These are phyloP conservation scores for Grosmannia huntii DNA, from an alignment of 2,329 filamentous ascomycete species.

Conservation along the genomic window DNA sequence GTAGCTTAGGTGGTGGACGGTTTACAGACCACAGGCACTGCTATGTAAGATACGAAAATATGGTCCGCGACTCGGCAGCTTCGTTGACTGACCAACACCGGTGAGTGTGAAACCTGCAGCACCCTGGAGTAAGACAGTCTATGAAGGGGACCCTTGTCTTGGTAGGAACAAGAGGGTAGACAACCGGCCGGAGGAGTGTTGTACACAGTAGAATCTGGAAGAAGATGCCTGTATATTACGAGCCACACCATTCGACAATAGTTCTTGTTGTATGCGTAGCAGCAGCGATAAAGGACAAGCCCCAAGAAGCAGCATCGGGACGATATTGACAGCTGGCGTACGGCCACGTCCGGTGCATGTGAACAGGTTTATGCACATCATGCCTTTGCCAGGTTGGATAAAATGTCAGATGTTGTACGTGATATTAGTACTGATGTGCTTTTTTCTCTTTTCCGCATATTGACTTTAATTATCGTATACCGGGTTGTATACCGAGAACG, in stretches of 20 bases:
- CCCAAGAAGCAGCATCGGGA: background rate
- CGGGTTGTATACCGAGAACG: background rate
- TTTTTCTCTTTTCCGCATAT: background rate
- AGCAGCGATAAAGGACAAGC: background rate
- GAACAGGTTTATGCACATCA: background rate
- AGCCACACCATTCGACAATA: background rate
- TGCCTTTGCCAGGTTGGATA: background rate
- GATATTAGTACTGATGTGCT: background rate
- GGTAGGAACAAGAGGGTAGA: background rate
- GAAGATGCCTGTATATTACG: background rate
- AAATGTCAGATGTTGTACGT: background rate
- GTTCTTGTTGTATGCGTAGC: background rate
- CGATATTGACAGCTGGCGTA: slow-evolving; percentile 7
- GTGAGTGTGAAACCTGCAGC: background rate
- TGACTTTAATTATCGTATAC: background rate
- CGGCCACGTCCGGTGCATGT: slow-evolving; percentile 1
- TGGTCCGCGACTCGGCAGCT: background rate
- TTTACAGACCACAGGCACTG: background rate
- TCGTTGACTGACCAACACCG: background rate
- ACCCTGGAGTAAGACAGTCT: background rate
- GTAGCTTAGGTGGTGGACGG: background rate
- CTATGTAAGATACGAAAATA: too few relatives aligned
- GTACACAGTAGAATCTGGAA: background rate
- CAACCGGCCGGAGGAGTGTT: background rate
- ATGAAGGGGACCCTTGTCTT: background rate